These are phyloP conservation scores for Cicer judaicum DNA, from an alignment of 306 rosid species.

Conservation along the genomic window DNA sequence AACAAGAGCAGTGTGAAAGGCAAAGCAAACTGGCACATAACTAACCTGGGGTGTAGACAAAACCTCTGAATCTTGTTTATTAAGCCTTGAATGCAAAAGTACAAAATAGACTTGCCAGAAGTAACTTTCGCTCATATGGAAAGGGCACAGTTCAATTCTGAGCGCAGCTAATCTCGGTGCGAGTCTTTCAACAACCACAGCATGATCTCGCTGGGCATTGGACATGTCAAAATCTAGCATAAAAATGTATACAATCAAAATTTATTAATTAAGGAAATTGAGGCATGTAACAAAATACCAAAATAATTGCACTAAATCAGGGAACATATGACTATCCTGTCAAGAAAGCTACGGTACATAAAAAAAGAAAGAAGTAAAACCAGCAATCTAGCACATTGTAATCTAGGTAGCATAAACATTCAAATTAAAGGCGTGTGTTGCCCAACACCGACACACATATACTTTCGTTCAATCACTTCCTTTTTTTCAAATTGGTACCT, in stretches of 20 bases:
- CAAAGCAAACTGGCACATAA: constrained; percentile 28
- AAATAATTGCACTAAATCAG: neutral
- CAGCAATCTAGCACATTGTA: neutral
- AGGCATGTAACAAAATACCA: constrained; percentile 1
- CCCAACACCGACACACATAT: too few species aligned
- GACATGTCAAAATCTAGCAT: constrained; percentile 86
- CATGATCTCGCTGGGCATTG: constrained; percentile 78
- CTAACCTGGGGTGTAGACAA: constrained; percentile 85
- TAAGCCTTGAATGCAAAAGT: constrained; percentile 89
- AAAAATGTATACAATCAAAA: constrained; percentile 24
- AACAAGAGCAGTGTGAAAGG: constrained; percentile 12
- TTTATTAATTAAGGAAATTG: neutral
- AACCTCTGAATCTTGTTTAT: constrained; percentile 77
- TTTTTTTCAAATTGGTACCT: too few species aligned
- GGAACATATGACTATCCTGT: neutral
- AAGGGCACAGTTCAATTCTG: constrained; percentile 92
- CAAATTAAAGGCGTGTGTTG: too few species aligned
- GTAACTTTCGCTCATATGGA: constrained; percentile 92
- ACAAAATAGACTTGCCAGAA: constrained; percentile 98
- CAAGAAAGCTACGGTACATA: neutral
- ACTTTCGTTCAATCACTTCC: too few species aligned
- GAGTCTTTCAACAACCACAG: constrained; percentile 67
- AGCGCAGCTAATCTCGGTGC: constrained; percentile 93
- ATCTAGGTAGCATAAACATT: too few species aligned
- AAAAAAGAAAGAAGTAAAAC: neutral